Percentiles rank a stretch among this genome's conserved stretches.
phyloP scores from a whole-genome alignment of 345 rosid genomes.

The Brassica carinata region DNA sequence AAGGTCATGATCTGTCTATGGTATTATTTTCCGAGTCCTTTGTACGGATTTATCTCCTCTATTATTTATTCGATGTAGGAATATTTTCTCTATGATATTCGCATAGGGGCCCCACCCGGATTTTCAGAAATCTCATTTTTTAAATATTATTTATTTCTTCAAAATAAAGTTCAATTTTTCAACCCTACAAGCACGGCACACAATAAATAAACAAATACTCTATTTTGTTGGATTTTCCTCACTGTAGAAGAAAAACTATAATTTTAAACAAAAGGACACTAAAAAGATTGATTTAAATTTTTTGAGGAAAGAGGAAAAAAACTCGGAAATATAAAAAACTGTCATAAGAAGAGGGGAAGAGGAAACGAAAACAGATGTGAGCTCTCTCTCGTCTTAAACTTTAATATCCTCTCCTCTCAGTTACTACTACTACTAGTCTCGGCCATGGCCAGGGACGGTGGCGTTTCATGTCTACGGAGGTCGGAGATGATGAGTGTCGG shows the following conservation, averaged over 20 bases:
- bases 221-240: conserved; percentile 33
- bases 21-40: conserved; percentile 12
- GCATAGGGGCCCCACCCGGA: conserved; percentile 43
- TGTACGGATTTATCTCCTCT: conserved; percentile 13
- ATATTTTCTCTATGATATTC: conserved; percentile 26
- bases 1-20: not conserved
- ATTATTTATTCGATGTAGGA: conserved; percentile 35
- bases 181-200: conserved; percentile 41
- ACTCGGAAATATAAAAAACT: conserved; percentile 35
- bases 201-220: not conserved
- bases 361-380: conserved; percentile 24
- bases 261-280: not conserved
- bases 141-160: not conserved
- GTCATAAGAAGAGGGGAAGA: conserved; percentile 5
- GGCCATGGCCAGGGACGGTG: conserved; percentile 59
- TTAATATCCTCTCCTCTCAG: not conserved
- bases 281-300: not conserved
- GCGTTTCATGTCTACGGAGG: conserved; percentile 47
- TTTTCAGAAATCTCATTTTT: conserved; percentile 51
- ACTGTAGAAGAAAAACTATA: conserved; percentile 11
- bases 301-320: not conserved
- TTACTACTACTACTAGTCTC: not conserved
- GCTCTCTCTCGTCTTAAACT: not conserved
- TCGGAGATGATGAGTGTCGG: conserved; percentile 45
- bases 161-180: not conserved